phyloP scores from a whole-genome alignment of 805 yeast genomes.

The Scheffersomyces stipitis region DNA sequence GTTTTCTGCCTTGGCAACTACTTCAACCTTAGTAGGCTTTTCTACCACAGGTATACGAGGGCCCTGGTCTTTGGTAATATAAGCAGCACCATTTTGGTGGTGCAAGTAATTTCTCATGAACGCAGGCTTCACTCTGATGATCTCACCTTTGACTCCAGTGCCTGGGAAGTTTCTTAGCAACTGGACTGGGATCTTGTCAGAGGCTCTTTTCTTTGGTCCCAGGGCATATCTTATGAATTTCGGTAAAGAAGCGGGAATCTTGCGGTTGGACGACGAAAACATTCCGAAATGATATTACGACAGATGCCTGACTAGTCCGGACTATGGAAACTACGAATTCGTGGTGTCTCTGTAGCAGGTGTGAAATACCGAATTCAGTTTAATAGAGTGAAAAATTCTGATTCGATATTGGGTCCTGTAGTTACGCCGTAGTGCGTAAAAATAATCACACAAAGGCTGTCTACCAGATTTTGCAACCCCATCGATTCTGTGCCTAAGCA shows the following conservation, averaged over 20 bases:
- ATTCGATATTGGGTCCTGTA: not conserved
- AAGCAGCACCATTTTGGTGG: constrained; percentile 70
- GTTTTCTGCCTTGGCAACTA: constrained; percentile 1
- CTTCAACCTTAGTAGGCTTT: constrained; percentile 8
- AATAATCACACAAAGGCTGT: too few relatives aligned
- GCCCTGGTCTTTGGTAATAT: constrained; percentile 42
- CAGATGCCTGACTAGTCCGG: too few relatives aligned
- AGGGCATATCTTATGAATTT: constrained; percentile 14
- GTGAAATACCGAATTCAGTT: too few relatives aligned
- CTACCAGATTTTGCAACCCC: too few relatives aligned
- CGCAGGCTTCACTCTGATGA: constrained; percentile 73
- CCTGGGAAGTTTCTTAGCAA: constrained; percentile 65
- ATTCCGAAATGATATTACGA: too few relatives aligned
- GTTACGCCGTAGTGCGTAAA: not conserved
- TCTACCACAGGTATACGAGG: constrained; percentile 45
- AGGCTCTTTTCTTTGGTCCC: constrained; percentile 9
- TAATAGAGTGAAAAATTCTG: not conserved
- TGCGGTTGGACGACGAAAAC: not conserved
- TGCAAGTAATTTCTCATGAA: constrained; percentile 80
- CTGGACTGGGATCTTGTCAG: constrained; percentile 65
- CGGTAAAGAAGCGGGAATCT: constrained; percentile 1
- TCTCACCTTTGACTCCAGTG: constrained; percentile 69
- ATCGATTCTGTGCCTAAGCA: too few relatives aligned
- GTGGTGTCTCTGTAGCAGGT: too few relatives aligned
- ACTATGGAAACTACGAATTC: too few relatives aligned